Evolutionary conservation across 192 early-diverging fungal genomes (phyloP), one percentile per base, ranked within the genome.

Genomic region (Umbelopsis isabellina): DNA sequence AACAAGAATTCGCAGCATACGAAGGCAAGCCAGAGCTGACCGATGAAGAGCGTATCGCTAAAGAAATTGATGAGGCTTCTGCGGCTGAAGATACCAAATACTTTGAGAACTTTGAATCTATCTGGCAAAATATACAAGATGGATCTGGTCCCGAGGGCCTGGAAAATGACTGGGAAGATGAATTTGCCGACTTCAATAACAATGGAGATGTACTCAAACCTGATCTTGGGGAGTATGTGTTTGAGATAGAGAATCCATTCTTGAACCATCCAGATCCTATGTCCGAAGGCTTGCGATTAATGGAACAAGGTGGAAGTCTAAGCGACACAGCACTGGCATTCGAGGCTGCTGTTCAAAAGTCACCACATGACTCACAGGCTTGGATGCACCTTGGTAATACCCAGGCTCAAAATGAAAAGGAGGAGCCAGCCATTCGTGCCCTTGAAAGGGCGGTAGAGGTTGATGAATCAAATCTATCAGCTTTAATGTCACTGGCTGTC

Each of bases 381-480:
- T 99, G 98, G 98, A 85, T 90, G 79, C 80, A 89, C 78, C 88
- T 99, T 4, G 98, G 98, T 30, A 90, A 92, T 51, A 86, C 85
- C 49, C 98, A 99, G 69, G 95, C 97, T 58, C 97, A 99, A 72
- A 99, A 98, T 75, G 98, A 99, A 80, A 96, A 96, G 74, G 98
- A 99, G 74, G 89, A 90, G 30, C 88, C 91, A 16, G 97, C 98
- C 2, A 97, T 99, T 53, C 90, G 92, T 15, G 94, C 98, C 3
- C 82, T 99, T 65, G 91, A 92, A 51, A 92, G 89, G 70, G 92
- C 94, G 18, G 84, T 96, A 16, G 84, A 83, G 51, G 71, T 91
- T n/a, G 88, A 98, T 75, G 86, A 94, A 5, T 81, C 78, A 30
- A 90, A 90, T 69, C 71, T 88, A 66, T 55, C 77, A 64, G 89